Evolutionary conservation across 2,329 filamentous ascomycete genomes (phyloP).

Genomic region (Didymosphaeria variabile): DNA sequence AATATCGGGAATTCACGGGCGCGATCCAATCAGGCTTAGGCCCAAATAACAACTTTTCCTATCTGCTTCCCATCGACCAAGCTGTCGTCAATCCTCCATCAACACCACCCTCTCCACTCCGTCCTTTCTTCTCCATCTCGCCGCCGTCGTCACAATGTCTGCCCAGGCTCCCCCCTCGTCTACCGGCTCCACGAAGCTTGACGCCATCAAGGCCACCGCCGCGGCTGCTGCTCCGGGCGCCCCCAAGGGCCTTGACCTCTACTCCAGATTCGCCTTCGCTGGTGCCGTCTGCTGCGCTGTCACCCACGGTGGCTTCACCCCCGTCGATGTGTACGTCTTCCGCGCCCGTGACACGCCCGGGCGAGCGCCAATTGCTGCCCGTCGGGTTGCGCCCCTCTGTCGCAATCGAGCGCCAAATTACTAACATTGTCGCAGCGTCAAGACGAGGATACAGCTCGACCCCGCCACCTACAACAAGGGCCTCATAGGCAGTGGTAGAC

Average conservation of each 20-base stretch:
- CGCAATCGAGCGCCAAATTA: constrained; percentile 28
- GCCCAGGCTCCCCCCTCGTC: constrained; percentile 55
- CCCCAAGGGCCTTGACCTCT: constrained; percentile 75
- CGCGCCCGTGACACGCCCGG: constrained; percentile 14
- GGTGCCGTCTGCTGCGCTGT: constrained; percentile 98
- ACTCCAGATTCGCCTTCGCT: constrained; percentile 95
- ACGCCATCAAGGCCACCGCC: constrained; percentile 60
- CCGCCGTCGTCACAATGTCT: constrained; percentile 36
- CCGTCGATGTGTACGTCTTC: constrained; percentile 95
- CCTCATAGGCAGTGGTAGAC: constrained; percentile 84
- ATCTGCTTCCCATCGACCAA: constrained; percentile 29
- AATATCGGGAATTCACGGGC: constrained; percentile 19
- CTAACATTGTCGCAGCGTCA: constrained; percentile 70
- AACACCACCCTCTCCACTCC: constrained; percentile 41
- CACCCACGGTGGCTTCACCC: constrained; percentile 96
- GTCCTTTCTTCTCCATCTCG: constrained; percentile 25
- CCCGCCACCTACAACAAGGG: constrained; percentile 88
- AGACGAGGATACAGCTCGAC: constrained; percentile 95
- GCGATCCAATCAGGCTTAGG: constrained; percentile 13
- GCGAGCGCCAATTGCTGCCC: constrained; percentile 39
- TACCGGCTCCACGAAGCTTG: constrained; percentile 62
- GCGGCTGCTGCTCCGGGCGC: constrained; percentile 60
- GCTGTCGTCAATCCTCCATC: constrained; percentile 13
- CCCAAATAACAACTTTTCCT: constrained; percentile 23
- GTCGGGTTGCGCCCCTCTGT: constrained; percentile 10